Evolutionary conservation across 73 alveolate genomes (phyloP).

Genomic region (Tetrahymena malaccensis): DNA sequence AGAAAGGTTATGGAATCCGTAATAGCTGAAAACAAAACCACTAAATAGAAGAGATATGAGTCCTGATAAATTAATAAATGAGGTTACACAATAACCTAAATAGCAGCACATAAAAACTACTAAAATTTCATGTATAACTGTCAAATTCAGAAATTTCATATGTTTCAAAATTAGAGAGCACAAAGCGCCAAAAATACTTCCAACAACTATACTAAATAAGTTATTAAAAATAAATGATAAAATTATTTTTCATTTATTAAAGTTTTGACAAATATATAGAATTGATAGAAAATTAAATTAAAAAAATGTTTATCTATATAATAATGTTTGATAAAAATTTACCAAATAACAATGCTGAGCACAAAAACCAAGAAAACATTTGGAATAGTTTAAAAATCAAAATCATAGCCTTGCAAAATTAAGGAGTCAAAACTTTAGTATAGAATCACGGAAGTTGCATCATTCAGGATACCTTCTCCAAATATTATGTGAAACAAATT

Average conservation of each 20-base stretch:
- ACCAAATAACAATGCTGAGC: not conserved
- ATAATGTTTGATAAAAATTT: no score
- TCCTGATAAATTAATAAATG: not conserved
- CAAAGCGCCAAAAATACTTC: not conserved
- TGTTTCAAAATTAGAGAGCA: not conserved
- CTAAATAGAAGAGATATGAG: not conserved
- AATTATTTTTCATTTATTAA: no score
- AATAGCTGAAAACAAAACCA: not conserved
- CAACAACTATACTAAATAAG: not conserved
- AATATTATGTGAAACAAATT: not conserved
- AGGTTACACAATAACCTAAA: not conserved
- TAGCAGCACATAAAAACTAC: not conserved
- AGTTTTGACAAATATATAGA: no score
- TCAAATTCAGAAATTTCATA: not conserved
- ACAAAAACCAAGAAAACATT: not conserved
- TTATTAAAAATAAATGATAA: no score
- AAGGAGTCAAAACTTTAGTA: not conserved
- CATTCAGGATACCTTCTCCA: not conserved
- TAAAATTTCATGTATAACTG: not conserved
- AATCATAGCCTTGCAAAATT: not conserved
- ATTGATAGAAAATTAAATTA: no score
- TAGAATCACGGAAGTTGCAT: not conserved
- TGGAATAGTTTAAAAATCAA: not conserved
- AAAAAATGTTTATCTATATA: no score
- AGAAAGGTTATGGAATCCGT: not conserved